Percentiles rank a stretch among this genome's conserved stretches.
phyloP scores from a whole-genome alignment of 208 protist genomes.

The Lotmaria passim region DNA sequence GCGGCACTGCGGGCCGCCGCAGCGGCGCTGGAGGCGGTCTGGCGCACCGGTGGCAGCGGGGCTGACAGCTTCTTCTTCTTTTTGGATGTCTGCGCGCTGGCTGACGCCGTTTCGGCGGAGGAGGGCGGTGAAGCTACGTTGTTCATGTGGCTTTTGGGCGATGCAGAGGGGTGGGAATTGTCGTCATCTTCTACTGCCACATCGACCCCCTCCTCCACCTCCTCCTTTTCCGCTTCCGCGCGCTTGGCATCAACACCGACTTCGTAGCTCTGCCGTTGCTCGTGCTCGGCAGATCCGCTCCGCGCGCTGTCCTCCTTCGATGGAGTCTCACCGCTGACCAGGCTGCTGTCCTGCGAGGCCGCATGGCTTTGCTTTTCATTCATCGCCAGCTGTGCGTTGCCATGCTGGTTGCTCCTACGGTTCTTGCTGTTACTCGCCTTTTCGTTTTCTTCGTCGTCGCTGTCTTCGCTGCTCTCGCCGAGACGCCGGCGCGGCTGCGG shows the following conservation, averaged over 20 bases:
- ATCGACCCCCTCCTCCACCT: too few species aligned
- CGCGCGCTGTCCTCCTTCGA: too few species aligned
- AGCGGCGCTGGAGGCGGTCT: constrained; percentile 15
- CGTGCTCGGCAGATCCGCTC: too few species aligned
- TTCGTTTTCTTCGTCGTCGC: constrained; percentile 2
- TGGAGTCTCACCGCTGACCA: too few species aligned
- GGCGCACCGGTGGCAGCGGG: constrained; percentile 11
- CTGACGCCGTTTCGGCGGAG: constrained; percentile 1
- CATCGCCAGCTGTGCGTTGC: too few species aligned
- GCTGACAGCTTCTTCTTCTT: neutral
- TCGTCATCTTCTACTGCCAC: neutral
- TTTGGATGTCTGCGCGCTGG: neutral
- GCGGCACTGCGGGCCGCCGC: constrained; percentile 9
- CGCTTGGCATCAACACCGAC: too few species aligned
- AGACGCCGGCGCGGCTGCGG: constrained; percentile 10
- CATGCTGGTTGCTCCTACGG: neutral
- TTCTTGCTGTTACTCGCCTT: neutral
- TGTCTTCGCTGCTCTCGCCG: constrained; percentile 33
- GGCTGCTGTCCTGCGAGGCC: too few species aligned
- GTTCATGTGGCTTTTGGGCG: neutral
- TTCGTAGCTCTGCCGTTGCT: too few species aligned
- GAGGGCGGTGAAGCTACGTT: neutral
- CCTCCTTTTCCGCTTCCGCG: too few species aligned
- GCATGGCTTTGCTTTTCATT: too few species aligned
- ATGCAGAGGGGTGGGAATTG: neutral